Evolutionary conservation across 768 basidiomycete genomes (phyloP).

Genomic region (Amanita rubescens): DNA sequence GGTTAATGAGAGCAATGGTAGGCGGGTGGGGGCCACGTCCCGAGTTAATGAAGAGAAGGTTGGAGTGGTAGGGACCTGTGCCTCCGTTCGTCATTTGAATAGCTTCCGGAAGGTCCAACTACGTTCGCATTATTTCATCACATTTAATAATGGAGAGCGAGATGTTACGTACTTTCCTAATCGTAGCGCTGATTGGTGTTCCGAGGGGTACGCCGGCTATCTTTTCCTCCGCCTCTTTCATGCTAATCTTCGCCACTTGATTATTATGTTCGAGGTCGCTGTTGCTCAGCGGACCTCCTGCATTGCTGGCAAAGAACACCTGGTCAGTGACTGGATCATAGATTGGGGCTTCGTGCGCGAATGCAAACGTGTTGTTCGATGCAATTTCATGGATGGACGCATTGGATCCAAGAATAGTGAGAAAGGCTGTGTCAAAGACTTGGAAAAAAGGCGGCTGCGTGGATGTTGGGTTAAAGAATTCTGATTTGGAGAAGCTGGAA

Average conservation of each 20-base stretch:
- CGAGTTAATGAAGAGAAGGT: slow-evolving; percentile 55
- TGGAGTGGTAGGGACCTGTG: slow-evolving; percentile 52
- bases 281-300: slow-evolving; percentile 56
- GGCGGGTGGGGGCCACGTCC: slow-evolving; percentile 59
- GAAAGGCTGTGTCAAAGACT: slow-evolving; percentile 44
- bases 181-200: slow-evolving; percentile 38
- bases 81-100: slow-evolving; percentile 70
- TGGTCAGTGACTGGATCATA: slow-evolving; percentile 62
- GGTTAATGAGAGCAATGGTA: slow-evolving; percentile 58
- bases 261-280: slow-evolving; percentile 61
- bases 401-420: slow-evolving; percentile 46
- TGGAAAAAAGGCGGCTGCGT: slow-evolving; percentile 53
- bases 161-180: slow-evolving; percentile 35
- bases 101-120: slow-evolving; percentile 52
- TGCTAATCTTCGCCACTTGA: slow-evolving; percentile 51
- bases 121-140: slow-evolving; percentile 4
- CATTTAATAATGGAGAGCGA: not conserved
- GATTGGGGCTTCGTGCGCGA: slow-evolving; percentile 76
- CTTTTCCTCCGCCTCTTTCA: slow-evolving; percentile 46
- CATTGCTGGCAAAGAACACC: slow-evolving; percentile 66
- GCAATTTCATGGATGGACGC: slow-evolving; percentile 56
- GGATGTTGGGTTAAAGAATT: slow-evolving; percentile 55
- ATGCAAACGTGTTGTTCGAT: slow-evolving; percentile 52
- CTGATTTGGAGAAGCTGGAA: slow-evolving; percentile 25
- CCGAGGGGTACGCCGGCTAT: slow-evolving; percentile 26